Evolutionary conservation across 1,139 yeast species (phyloP).

Genomic region (Zygosaccharomyces sapae): DNA sequence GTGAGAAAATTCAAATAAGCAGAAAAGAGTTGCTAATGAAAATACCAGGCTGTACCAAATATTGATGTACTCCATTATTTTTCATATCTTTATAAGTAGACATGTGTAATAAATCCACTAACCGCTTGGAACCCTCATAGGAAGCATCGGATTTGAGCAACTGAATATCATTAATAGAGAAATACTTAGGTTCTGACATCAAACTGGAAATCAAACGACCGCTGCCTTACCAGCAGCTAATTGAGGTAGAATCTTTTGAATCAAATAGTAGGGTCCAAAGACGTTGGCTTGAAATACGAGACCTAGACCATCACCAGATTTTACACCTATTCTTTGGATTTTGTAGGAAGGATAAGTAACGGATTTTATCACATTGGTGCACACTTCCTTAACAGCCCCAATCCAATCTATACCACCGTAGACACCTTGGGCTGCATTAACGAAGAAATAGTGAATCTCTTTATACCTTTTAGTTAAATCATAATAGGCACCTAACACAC

Average conservation of each 20-base stretch:
- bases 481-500: constrained; percentile 67
- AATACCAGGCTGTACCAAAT: constrained; percentile 90
- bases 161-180: constrained; percentile 72
- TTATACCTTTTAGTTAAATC: constrained; percentile 62
- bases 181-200: constrained; percentile 67
- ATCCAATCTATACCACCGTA: constrained; percentile 84
- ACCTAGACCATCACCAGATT: constrained; percentile 72
- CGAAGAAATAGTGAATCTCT: constrained; percentile 69
- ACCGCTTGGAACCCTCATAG: constrained; percentile 89
- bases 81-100: constrained; percentile 56
- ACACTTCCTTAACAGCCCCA: constrained; percentile 64
- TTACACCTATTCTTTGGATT: constrained; percentile 70
- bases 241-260: constrained; percentile 55
- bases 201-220: constrained; percentile 77
- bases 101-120: constrained; percentile 76
- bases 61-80: constrained; percentile 57
- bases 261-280: constrained; percentile 84
- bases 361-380: constrained; percentile 64
- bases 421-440: constrained; percentile 88
- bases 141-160: constrained; percentile 59
- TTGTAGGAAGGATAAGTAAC: constrained; percentile 84
- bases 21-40: constrained; percentile 80
- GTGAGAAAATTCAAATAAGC: constrained; percentile 72
- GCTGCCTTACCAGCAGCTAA: constrained; percentile 55
- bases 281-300: constrained; percentile 91